A percentile compares a stretch with the other conserved stretches of the same genome.
phyloP scores from a whole-genome alignment of 228 moss, liverwort and hornwort genomes.

The Sphagnum magellanicum region DNA sequence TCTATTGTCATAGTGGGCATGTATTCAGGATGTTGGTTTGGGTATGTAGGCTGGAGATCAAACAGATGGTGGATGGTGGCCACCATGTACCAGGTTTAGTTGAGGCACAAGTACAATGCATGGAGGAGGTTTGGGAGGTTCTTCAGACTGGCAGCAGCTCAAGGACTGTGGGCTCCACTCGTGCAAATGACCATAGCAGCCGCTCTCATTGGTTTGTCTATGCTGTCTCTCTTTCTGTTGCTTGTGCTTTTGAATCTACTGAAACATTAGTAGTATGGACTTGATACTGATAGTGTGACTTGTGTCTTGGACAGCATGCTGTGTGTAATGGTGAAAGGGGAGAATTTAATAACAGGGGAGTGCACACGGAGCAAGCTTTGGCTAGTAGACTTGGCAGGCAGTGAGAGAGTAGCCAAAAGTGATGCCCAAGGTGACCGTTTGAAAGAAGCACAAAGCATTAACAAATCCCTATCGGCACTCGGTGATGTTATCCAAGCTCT shows the following conservation, averaged over 20 bases:
- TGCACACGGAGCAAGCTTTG: constrained; percentile 90
- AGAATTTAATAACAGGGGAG: constrained; percentile 76
- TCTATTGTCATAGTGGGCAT: no score
- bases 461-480: constrained; percentile 91
- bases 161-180: constrained; percentile 84
- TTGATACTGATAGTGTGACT: neutral
- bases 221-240: neutral
- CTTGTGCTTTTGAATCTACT: neutral
- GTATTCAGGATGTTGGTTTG: neutral
- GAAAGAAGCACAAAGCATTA: constrained; percentile 93
- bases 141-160: constrained; percentile 89
- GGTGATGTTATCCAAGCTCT: constrained; percentile 97
- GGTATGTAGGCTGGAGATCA: constrained; percentile 73
- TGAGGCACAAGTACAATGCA: constrained; percentile 76
- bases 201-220: constrained; percentile 78
- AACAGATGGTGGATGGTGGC: constrained; percentile 85
- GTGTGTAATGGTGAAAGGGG: constrained; percentile 89
- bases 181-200: constrained; percentile 94
- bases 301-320: constrained; percentile 65
- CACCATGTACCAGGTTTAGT: constrained; percentile 93
- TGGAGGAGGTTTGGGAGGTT: constrained; percentile 95
- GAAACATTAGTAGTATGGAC: neutral
- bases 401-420: constrained; percentile 95
- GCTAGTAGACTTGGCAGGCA: constrained; percentile 96
- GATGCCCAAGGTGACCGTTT: constrained; percentile 95